Percentiles rank a stretch among this genome's conserved stretches.
Evolutionary conservation across 805 yeast species (phyloP).

Genomic region (Candida glaebosa): DNA sequence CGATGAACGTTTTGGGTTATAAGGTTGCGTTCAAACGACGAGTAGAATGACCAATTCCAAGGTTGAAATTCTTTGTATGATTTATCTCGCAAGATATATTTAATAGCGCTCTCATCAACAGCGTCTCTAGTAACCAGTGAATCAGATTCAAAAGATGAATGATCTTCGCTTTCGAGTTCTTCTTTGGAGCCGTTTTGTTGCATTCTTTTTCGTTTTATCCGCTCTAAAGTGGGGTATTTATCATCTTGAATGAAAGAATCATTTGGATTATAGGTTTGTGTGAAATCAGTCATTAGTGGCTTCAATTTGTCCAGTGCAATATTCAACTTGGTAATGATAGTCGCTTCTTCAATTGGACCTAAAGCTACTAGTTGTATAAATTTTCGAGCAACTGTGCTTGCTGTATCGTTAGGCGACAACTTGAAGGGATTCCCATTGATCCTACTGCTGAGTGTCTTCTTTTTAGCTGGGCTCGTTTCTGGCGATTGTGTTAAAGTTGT

Average conservation of each 20-base stretch:
- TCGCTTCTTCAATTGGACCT: slow-evolving; percentile 38
- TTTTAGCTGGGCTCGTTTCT: slow-evolving; percentile 7
- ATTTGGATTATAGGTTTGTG: slow-evolving; percentile 29
- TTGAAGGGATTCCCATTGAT: slow-evolving; percentile 3
- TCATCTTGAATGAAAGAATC: slow-evolving; percentile 32
- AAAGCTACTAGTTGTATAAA: slow-evolving; percentile 45
- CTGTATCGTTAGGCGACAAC: slow-evolving; percentile 3
- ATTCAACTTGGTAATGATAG: slow-evolving; percentile 19
- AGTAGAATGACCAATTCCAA: slow-evolving; percentile 32
- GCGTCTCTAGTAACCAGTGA: not conserved
- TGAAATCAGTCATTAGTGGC: slow-evolving; percentile 19
- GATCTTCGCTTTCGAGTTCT: slow-evolving; percentile 9
- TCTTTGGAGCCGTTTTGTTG: not conserved
- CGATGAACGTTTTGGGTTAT: slow-evolving; percentile 31
- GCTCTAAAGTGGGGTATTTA: slow-evolving; percentile 18
- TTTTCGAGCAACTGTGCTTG: slow-evolving; percentile 15
- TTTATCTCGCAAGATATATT: slow-evolving; percentile 36
- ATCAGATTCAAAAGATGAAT: not conserved
- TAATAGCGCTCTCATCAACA: not conserved
- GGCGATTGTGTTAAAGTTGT: slow-evolving; percentile 7
- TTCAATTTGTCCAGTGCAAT: slow-evolving; percentile 12
- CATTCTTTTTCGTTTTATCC: not conserved
- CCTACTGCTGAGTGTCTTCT: not conserved
- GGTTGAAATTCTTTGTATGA: slow-evolving; percentile 38
- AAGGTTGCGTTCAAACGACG: slow-evolving; percentile 27